A percentile compares a stretch with the other conserved stretches of the same genome.
Conservation (phyloP, 441 rosid species). For the Metrosideros polymorpha region DNA sequence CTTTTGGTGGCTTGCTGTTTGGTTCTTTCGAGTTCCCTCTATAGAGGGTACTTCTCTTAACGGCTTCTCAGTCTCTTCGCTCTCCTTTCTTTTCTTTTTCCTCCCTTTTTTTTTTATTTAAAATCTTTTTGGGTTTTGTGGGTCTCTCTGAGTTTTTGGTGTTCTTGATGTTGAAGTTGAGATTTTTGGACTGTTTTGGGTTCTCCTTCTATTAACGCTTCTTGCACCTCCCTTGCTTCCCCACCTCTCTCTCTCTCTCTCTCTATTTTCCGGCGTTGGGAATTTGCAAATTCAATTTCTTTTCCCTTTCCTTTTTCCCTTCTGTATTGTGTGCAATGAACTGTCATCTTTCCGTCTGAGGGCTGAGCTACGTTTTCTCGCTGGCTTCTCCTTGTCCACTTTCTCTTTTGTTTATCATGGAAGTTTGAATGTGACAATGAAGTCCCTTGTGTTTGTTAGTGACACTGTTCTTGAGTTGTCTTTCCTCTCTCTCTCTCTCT, state of each 20-base stretch:
- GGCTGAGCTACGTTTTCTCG: slow-evolving; percentile 20
- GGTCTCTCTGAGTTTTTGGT: background rate
- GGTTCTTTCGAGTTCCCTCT: background rate
- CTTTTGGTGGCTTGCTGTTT: background rate
- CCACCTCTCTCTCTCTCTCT: slow-evolving; percentile 1
- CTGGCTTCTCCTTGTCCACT: slow-evolving; percentile 16
- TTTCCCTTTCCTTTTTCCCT: background rate
- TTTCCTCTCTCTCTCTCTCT: slow-evolving; percentile 5
- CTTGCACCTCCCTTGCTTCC: too few species aligned
- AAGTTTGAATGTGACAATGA: slow-evolving; percentile 18
- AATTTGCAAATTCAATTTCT: background rate
- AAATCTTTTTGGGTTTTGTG: background rate
- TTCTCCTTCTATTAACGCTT: background rate
- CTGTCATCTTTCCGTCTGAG: background rate
- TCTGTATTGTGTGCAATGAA: background rate
- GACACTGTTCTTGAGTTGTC: slow-evolving; percentile 24
- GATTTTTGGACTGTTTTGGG: slow-evolving; percentile 29
- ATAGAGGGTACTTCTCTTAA: background rate
- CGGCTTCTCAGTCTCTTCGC: background rate
- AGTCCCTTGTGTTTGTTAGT: slow-evolving; percentile 17
- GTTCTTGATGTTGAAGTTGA: slow-evolving; percentile 34
- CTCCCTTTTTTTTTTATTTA: background rate
- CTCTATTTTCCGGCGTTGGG: background rate
- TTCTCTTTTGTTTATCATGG: background rate
- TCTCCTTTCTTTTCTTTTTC: background rate